These are phyloP conservation scores for Cavenderia fasciculata DNA, from an alignment of 78 protist species.

Conservation along the genomic window DNA sequence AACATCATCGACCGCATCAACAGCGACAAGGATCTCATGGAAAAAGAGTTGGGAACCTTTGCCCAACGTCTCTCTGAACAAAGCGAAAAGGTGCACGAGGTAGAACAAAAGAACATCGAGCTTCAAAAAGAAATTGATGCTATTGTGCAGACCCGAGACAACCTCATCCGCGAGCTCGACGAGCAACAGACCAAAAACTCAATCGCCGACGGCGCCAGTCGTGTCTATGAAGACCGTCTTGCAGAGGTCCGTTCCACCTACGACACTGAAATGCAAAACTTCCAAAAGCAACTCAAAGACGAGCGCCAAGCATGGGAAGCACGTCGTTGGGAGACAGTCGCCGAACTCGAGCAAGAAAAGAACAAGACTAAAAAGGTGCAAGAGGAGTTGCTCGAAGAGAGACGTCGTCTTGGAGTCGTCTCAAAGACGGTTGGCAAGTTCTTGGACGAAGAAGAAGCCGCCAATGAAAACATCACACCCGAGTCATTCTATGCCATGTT, in stretches of 20 bases:
- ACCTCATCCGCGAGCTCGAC: conserved; percentile 21
- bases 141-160: conserved; percentile 10
- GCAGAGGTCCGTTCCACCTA: neutral
- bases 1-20: neutral
- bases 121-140: conserved; percentile 36
- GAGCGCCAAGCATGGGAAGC: conserved; percentile 41
- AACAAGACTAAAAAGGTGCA: conserved; percentile 5
- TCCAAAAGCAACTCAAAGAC: neutral
- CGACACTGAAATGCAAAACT: neutral
- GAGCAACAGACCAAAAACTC: conserved; percentile 5
- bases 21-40: conserved; percentile 8
- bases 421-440: conserved; percentile 40
- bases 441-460: neutral
- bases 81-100: conserved; percentile 32
- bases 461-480: conserved; percentile 23
- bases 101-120: conserved; percentile 19
- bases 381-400: conserved; percentile 40
- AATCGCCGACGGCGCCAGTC: conserved; percentile 30
- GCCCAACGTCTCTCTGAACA: conserved; percentile 42
- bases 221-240: neutral
- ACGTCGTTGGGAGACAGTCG: conserved; percentile 27
- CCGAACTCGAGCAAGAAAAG: conserved; percentile 56
- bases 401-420: conserved; percentile 55
- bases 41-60: conserved; percentile 17
- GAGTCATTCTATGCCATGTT: conserved; percentile 73